Conservation (phyloP, 179 eudicot genomes). For the Monotropa hypopitys region DNA sequence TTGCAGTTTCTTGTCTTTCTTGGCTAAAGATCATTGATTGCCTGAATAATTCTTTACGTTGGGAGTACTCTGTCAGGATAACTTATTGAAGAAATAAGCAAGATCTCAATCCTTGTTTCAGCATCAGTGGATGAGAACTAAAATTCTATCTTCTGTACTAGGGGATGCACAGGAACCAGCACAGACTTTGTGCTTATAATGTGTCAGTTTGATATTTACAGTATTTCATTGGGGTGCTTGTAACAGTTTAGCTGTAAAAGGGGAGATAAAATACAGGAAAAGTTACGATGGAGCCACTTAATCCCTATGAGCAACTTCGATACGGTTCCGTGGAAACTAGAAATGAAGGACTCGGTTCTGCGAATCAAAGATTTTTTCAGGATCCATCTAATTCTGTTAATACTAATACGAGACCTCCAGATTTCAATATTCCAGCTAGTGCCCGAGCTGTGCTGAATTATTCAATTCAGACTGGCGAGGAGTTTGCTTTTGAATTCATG, state of each 20-base stretch:
- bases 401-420: slow-evolving; percentile 51
- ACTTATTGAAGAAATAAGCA: not conserved
- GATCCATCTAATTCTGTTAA: slow-evolving; percentile 53
- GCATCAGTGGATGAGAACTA: not conserved
- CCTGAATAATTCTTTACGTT: not conserved
- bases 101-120: not conserved
- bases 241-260: slow-evolving; percentile 6
- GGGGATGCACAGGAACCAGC: slow-evolving; percentile 4
- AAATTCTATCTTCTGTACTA: not conserved
- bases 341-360: slow-evolving; percentile 43
- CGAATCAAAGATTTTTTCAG: slow-evolving; percentile 46
- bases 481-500: slow-evolving; percentile 88
- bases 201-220: not conserved
- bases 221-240: not conserved
- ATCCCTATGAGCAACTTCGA: slow-evolving; percentile 33
- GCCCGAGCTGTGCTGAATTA: slow-evolving; percentile 70
- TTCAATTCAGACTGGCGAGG: slow-evolving; percentile 98
- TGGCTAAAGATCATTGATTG: not conserved
- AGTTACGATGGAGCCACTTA: slow-evolving; percentile 32
- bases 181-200: not conserved
- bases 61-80: not conserved
- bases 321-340: slow-evolving; percentile 31
- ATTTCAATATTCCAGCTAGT: slow-evolving; percentile 26
- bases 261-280: slow-evolving; percentile 22
- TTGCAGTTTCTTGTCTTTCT: not conserved